A percentile compares a stretch with the other conserved stretches of the same genome.
phyloP scores from a whole-genome alignment of 2,329 filamentous ascomycete genomes.

The Exophiala sp. region DNA sequence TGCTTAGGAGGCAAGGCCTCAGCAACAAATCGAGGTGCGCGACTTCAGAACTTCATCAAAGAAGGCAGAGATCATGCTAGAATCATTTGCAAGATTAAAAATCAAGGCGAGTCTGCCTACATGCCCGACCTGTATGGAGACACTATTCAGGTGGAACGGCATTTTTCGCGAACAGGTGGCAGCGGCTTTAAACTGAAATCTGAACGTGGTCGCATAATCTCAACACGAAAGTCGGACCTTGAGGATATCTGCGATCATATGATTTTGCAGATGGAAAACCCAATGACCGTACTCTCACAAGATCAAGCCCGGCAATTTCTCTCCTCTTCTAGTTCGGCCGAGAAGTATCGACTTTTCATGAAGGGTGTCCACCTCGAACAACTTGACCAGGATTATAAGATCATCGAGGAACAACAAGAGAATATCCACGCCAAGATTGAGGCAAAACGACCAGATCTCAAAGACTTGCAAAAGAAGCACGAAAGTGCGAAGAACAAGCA shows the following conservation, averaged over 20 bases:
- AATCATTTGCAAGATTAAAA: constrained; percentile 84
- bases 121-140: constrained; percentile 77
- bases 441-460: constrained; percentile 61
- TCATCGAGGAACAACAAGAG: constrained; percentile 76
- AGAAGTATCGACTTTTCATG: constrained; percentile 96
- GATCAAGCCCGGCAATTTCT: constrained; percentile 93
- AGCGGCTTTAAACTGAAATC: constrained; percentile 81
- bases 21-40: constrained; percentile 86
- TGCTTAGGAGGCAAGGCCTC: constrained; percentile 95
- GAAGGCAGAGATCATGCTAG: constrained; percentile 72
- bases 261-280: constrained; percentile 91
- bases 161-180: constrained; percentile 67
- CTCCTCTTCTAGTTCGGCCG: constrained; percentile 72
- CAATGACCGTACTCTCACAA: constrained; percentile 91
- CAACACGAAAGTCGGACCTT: constrained; percentile 78
- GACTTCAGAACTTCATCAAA: constrained; percentile 86
- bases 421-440: constrained; percentile 63
- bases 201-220: constrained; percentile 62
- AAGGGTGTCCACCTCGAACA: constrained; percentile 92
- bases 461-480: constrained; percentile 54
- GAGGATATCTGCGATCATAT: constrained; percentile 94
- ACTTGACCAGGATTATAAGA: constrained; percentile 82
- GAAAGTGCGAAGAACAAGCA: constrained; percentile 64
- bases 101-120: constrained; percentile 79
- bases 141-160: constrained; percentile 83